These are phyloP conservation scores for Agapanthus africanus DNA, from an alignment of 106 monocot genomes.

Conservation along the genomic window DNA sequence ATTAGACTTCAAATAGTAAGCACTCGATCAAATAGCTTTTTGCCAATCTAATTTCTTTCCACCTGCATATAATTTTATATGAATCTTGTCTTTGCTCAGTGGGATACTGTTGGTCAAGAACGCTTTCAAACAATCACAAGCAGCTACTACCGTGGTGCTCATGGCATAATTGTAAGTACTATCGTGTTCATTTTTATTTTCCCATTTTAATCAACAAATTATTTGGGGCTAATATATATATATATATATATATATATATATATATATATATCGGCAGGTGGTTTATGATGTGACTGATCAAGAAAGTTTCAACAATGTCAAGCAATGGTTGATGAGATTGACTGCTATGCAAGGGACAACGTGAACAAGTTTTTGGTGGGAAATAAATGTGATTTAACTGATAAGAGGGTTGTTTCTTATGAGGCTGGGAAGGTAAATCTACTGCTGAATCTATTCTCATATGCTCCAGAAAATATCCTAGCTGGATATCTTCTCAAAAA, in stretches of 20 bases:
- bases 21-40: background rate
- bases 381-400: slow-evolving; percentile 45
- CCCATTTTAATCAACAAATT: background rate
- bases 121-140: slow-evolving; percentile 26
- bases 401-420: slow-evolving; percentile 36
- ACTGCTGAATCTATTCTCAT: background rate
- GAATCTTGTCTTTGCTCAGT: slow-evolving; percentile 5
- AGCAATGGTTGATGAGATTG: no score
- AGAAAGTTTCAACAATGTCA: slow-evolving; percentile 46
- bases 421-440: slow-evolving; percentile 45
- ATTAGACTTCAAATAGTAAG: slow-evolving; percentile 35
- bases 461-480: background rate
- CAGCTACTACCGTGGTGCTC: slow-evolving; percentile 26
- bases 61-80: background rate
- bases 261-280: slow-evolving; percentile 11
- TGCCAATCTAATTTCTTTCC: background rate
- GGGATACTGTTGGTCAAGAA: slow-evolving; percentile 33
- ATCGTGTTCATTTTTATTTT: background rate
- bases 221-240: no score
- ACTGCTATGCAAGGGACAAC: slow-evolving; percentile 22
- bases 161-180: slow-evolving; percentile 26
- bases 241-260: no score
- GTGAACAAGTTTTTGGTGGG: slow-evolving; percentile 35
- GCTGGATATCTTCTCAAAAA: background rate
- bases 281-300: slow-evolving; percentile 57